Percentiles rank a stretch among this genome's conserved stretches.
Conservation (phyloP, 176 grass and related monocot genomes). For the Olyra latifolia region DNA sequence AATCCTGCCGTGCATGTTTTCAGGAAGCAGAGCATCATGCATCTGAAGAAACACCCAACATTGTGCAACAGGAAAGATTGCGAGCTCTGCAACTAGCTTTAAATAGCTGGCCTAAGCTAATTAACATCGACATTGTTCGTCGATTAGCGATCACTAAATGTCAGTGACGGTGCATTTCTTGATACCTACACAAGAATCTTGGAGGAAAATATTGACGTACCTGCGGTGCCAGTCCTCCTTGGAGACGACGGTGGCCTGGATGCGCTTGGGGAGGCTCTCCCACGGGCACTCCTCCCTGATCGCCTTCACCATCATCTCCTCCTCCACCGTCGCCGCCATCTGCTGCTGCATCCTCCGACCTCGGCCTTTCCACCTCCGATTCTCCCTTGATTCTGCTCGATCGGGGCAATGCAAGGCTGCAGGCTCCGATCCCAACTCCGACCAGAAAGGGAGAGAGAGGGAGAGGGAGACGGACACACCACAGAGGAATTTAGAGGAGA, state of each 20-base stretch:
- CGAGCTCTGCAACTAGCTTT: not conserved
- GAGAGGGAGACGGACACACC: not conserved
- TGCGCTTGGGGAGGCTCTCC: conserved; percentile 78
- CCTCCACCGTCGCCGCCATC: conserved; percentile 70
- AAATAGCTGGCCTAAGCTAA: not conserved
- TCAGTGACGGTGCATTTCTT: not conserved
- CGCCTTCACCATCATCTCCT: conserved; percentile 83
- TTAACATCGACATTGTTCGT: not conserved
- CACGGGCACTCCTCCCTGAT: conserved; percentile 76
- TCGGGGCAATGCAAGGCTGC: not conserved
- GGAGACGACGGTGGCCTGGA: conserved; percentile 55
- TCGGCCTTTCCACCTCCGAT: not conserved
- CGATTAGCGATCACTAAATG: too few species aligned
- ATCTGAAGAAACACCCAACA: not conserved
- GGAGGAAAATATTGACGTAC: conserved; percentile 30
- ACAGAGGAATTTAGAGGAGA: too few species aligned
- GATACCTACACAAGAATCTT: too few species aligned
- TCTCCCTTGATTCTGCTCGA: not conserved
- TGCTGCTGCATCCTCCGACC: conserved; percentile 46
- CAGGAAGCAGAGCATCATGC: not conserved
- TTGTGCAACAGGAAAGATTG: not conserved
- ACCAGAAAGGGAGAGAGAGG: not conserved
- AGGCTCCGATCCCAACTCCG: not conserved
- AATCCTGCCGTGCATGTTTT: conserved; percentile 43
- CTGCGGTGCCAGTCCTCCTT: conserved; percentile 90